phyloP scores from a whole-genome alignment of 2,329 filamentous ascomycete species.

The Xylaria multiplex region DNA sequence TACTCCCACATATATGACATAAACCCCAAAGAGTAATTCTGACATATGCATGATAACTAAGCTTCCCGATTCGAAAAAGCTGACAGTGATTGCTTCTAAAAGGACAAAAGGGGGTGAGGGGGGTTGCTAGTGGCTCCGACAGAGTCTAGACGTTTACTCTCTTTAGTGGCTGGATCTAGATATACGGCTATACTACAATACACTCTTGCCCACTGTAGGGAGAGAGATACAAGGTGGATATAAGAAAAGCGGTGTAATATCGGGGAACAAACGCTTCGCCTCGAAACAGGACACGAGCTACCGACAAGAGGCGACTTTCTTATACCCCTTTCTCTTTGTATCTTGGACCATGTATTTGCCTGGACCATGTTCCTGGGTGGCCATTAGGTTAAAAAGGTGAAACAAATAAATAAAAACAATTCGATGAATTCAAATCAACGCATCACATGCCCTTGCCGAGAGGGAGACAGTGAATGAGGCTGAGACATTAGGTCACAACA shows the following conservation, averaged over 20 bases:
- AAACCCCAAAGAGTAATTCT: neutral
- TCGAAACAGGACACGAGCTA: neutral
- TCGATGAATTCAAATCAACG: neutral
- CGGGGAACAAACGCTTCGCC: neutral
- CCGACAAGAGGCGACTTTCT: neutral
- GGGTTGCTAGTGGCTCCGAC: neutral
- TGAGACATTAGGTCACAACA: neutral
- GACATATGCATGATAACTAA: neutral
- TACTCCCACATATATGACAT: neutral
- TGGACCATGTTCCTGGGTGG: neutral
- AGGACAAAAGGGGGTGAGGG: neutral
- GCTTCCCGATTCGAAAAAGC: neutral
- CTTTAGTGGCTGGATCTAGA: neutral
- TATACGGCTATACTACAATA: neutral
- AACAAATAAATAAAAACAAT: neutral
- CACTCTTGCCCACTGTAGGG: neutral
- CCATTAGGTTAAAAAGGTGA: too few species aligned
- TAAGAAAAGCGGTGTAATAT: neutral
- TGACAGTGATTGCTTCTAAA: neutral
- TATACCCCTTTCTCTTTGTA: neutral
- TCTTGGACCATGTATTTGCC: neutral
- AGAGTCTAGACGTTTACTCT: neutral
- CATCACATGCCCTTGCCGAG: neutral
- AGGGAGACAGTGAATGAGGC: constrained; percentile 3
- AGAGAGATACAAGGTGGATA: neutral